Conservation (phyloP, 805 yeast genomes). For the Kregervanrija fluxuum region DNA sequence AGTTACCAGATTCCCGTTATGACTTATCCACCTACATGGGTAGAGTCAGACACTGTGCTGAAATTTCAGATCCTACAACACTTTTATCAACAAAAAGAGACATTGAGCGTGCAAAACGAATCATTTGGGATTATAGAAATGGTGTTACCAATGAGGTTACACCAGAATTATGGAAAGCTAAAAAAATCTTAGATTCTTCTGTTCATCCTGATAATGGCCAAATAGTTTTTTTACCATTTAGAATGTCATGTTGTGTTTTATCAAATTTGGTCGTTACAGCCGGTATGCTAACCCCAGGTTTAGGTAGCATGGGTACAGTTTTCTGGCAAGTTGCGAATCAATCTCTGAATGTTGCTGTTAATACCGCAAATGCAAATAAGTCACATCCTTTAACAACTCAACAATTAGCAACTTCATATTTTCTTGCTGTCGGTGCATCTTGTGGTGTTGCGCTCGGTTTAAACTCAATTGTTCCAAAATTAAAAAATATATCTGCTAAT, state of each 20-base stretch:
- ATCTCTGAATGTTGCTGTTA: conserved; percentile 92
- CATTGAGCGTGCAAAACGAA: conserved; percentile 53
- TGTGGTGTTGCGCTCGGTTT: conserved; percentile 94
- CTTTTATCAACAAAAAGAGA: conserved; percentile 62
- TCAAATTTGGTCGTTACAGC: conserved; percentile 92
- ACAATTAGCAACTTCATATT: conserved; percentile 74
- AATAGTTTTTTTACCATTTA: conserved; percentile 84
- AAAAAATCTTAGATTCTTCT: conserved; percentile 80
- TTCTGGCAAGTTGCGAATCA: conserved; percentile 99
- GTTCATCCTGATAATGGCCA: conserved; percentile 97
- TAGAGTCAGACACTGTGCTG: conserved; percentile 90
- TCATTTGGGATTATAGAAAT: conserved; percentile 65
- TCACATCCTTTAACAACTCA: conserved; percentile 79
- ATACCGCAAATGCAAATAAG: conserved; percentile 93
- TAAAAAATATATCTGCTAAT: conserved; percentile 60
- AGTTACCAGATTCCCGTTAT: conserved; percentile 72
- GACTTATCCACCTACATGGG: conserved; percentile 86
- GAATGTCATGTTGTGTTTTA: conserved; percentile 94
- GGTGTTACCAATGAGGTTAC: conserved; percentile 61
- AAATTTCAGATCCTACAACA: conserved; percentile 88
- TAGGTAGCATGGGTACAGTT: conserved; percentile 83
- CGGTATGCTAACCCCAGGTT: conserved; percentile 94
- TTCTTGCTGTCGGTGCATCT: conserved; percentile 87
- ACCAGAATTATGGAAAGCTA: conserved; percentile 84
- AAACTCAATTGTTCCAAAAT: conserved; percentile 81